Evolutionary conservation across 176 grass and related monocot species (phyloP).

Genomic region (Otatea glauca): DNA sequence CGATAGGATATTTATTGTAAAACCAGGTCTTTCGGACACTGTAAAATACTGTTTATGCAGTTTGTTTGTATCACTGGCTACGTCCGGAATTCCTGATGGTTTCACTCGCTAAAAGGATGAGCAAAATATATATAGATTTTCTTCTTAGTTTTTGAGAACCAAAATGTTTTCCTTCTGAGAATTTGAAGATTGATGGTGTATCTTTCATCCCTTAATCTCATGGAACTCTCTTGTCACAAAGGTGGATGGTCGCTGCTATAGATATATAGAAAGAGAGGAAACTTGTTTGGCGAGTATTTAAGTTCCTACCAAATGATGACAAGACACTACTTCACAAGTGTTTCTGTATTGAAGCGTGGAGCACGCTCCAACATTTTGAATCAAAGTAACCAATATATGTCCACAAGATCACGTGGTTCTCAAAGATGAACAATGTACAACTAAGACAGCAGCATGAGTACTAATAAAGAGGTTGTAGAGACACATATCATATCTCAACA

Average conservation of each 20-base stretch:
- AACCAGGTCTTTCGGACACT: neutral
- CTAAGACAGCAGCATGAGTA: conserved; percentile 19
- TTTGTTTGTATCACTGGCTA: neutral
- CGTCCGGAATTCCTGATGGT: neutral
- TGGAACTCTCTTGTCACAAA: neutral
- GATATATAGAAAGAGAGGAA: neutral
- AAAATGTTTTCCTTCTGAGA: neutral
- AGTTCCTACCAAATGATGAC: neutral
- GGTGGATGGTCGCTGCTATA: neutral
- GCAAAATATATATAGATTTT: neutral
- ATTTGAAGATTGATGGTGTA: neutral
- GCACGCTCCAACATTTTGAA: neutral
- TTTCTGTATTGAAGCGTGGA: conserved; percentile 8
- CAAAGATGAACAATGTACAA: neutral
- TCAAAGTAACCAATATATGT: neutral
- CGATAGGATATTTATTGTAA: neutral
- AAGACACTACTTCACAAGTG: neutral
- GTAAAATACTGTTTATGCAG: neutral
- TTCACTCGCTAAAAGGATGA: neutral
- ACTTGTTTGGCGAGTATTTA: neutral
- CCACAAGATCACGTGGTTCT: neutral
- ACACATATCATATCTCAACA: conserved; percentile 4
- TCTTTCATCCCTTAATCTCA: neutral
- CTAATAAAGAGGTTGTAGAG: neutral
- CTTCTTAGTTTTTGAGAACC: neutral